A percentile compares a stretch with the other conserved stretches of the same genome.
These are phyloP conservation scores for Yamadazyma taylorii DNA, from an alignment of 1,139 yeast genomes.

Conservation along the genomic window DNA sequence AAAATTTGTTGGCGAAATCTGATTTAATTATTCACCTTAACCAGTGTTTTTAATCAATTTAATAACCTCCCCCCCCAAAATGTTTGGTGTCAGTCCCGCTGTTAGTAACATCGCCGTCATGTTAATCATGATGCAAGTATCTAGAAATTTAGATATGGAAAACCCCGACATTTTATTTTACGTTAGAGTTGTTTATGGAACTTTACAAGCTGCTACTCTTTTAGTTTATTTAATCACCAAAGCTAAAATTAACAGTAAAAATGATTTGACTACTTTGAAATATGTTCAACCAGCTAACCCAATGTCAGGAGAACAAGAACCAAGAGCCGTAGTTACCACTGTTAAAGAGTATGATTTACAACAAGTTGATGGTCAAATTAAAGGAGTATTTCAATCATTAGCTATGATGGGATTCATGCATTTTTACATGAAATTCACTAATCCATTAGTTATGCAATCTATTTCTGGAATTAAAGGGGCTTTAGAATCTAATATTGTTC, in stretches of 20 bases:
- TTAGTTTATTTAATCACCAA: slow-evolving; percentile 67
- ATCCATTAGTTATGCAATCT: slow-evolving; percentile 95
- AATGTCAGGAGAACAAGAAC: slow-evolving; percentile 70
- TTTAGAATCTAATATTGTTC: slow-evolving; percentile 85
- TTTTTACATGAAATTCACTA: slow-evolving; percentile 94
- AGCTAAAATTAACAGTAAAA: slow-evolving; percentile 63
- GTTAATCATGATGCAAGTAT: slow-evolving; percentile 97
- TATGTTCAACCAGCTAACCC: slow-evolving; percentile 87
- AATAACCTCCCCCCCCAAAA: too few relatives aligned
- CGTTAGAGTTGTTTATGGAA: slow-evolving; percentile 71
- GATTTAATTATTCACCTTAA: too few relatives aligned
- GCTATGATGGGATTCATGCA: slow-evolving; percentile 99
- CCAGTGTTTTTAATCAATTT: too few relatives aligned
- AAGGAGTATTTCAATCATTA: slow-evolving; percentile 80
- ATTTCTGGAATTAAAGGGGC: slow-evolving; percentile 89
- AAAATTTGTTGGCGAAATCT: too few relatives aligned
- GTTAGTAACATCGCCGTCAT: slow-evolving; percentile 82
- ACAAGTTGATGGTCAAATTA: slow-evolving; percentile 78
- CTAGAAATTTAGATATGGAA: slow-evolving; percentile 88
- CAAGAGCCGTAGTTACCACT: slow-evolving; percentile 81
- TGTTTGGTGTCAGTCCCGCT: slow-evolving; percentile 72
- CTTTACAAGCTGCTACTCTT: slow-evolving; percentile 67
- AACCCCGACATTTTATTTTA: slow-evolving; percentile 73
- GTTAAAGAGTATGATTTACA: slow-evolving; percentile 91
- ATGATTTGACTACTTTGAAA: slow-evolving; percentile 89